Conservation (phyloP, 306 rosid species). For the Prosopis cineraria region DNA sequence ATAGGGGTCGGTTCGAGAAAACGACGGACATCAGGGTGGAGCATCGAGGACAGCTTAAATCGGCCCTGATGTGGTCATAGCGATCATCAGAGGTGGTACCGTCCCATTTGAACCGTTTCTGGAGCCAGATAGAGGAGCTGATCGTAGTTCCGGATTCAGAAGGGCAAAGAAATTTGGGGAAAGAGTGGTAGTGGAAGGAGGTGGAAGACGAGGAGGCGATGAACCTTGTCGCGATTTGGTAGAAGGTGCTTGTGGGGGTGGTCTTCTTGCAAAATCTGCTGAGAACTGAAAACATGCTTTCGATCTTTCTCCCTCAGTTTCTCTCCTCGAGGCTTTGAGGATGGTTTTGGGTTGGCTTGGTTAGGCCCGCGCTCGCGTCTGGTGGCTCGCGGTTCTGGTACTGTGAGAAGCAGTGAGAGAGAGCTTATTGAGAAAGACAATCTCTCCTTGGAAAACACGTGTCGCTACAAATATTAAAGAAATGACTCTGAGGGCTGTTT, state of each 20-base stretch:
- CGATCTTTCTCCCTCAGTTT: no score
- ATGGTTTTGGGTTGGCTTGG: not conserved
- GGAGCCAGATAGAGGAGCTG: not conserved
- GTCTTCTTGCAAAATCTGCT: not conserved
- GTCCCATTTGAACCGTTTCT: constrained; percentile 34
- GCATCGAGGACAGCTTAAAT: constrained; percentile 69
- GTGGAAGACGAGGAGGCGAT: not conserved
- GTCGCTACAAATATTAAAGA: not conserved
- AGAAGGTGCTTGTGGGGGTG: not conserved
- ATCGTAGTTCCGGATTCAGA: not conserved
- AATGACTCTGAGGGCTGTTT: not conserved
- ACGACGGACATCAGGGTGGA: constrained; percentile 51
- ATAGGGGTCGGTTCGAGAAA: constrained; percentile 68
- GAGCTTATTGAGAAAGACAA: not conserved
- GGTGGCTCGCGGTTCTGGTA: not conserved
- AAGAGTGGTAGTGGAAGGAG: not conserved
- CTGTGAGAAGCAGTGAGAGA: not conserved
- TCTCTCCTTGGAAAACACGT: not conserved
- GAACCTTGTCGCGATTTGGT: not conserved
- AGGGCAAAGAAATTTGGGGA: not conserved
- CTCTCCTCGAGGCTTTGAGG: not conserved
- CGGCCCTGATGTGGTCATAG: constrained; percentile 58
- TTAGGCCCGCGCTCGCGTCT: no score
- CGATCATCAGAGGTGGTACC: constrained; percentile 29
- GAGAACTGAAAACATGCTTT: constrained; percentile 17